Evolutionary conservation across 306 rosid species (phyloP).

Genomic region (Astragalus glycyphyllos): DNA sequence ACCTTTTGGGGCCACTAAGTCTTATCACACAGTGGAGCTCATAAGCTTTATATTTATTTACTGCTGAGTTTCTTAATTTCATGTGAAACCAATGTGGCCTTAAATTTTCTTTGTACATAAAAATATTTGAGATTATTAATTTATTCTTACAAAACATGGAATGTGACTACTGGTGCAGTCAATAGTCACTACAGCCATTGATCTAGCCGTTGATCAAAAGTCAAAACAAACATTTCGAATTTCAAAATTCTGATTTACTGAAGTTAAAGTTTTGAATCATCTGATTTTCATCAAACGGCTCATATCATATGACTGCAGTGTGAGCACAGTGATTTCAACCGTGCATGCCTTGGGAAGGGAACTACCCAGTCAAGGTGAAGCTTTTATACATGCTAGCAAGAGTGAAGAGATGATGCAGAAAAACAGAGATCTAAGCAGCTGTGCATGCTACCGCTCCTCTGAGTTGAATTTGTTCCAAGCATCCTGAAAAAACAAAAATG

Average conservation of each 20-base stretch:
- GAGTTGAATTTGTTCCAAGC: conserved; percentile 94
- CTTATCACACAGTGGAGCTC: background rate
- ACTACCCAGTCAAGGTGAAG: background rate
- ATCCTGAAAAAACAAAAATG: conserved; percentile 54
- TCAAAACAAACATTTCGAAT: no score
- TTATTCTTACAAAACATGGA: conserved; percentile 29
- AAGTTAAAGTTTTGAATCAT: no score
- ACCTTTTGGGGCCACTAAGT: no score
- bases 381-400: conserved; percentile 8
- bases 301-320: no score
- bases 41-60: conserved; percentile 24
- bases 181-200: no score
- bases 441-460: conserved; percentile 64
- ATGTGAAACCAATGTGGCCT: background rate
- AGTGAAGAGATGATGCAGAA: background rate
- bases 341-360: conserved; percentile 11
- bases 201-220: no score
- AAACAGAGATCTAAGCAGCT: background rate
- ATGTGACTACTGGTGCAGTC: background rate
- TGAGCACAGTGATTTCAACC: background rate
- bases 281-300: no score
- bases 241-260: no score
- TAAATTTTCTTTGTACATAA: conserved; percentile 19
- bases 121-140: background rate
- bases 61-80: conserved; percentile 31